Evolutionary conservation across 2,329 filamentous ascomycete genomes (phyloP), one percentile per base, ranked within the genome.

Genomic region (Aspergillus bombycis): DNA sequence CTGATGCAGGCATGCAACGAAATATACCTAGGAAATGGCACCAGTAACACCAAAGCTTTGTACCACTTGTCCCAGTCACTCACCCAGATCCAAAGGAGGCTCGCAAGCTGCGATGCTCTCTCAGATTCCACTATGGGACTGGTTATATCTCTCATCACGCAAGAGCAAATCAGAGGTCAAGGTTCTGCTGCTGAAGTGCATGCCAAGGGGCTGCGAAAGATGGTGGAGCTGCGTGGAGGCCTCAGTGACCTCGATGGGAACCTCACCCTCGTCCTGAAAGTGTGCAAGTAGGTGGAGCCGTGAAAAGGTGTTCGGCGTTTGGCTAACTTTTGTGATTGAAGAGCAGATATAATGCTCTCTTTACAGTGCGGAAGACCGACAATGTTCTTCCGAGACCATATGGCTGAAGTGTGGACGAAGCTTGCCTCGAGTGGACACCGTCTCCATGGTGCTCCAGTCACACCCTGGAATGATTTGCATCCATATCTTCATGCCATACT

Each of bases 1-100:
- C 19, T 66, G n/a, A 64, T 64, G 60, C 57, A 66, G 28, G 59
- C 64, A 26, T 62, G 62, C 57, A 66, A 66, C 19, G 60, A 58
- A 50, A 60, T 66, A 32, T 62, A 34, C 4, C 30, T 43, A 12
- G 38, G 54, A 19, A 8, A 61, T 38, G 62, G 60, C 11, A 28
- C 28, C 19, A 58, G 38, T 54, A 50, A 57, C 7, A 9, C 45
- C 5, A 64, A 55, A 43, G 64, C 62, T 19, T 41, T 66, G 21
- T 61, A 61, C 52, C 62, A 66, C 30, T 45, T 64, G 32, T 60
- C 62, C 21, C 59, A 64, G 21, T 59, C 64, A 57, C 46, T 66
- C 48, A 23, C 30, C 26, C 57, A 54, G 9, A 54, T 66, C 53
- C 45, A 56, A n/a, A 59, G 28, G 54, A 57, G 60, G 45, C 59